These are phyloP conservation scores for Coleophoma eucalyptorum DNA, from an alignment of 2,329 filamentous ascomycete genomes.

Conservation along the genomic window DNA sequence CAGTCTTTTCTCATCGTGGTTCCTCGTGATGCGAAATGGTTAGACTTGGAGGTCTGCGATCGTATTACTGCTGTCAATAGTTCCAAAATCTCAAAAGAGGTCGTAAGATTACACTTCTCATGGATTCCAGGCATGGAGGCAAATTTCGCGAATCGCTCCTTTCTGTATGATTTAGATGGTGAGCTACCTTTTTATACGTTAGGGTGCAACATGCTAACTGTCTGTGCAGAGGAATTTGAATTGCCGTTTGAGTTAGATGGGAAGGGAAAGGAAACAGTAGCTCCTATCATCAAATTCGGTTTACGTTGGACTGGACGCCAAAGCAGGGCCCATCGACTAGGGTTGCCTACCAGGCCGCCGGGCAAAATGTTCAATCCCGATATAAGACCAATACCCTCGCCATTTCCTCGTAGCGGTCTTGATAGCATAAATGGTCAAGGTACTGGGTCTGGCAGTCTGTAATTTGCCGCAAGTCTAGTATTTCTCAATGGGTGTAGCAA, in stretches of 20 bases:
- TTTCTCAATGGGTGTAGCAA: no score
- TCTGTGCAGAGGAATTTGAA: conserved; percentile 9
- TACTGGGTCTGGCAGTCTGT: no score
- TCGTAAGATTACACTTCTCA: conserved; percentile 8
- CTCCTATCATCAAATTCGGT: conserved; percentile 8
- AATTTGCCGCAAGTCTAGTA: no score
- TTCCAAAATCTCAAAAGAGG: conserved; percentile 3
- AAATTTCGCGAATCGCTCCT: conserved; percentile 11
- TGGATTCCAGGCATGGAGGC: conserved; percentile 14
- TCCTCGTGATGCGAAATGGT: conserved; percentile 3
- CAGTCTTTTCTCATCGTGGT: conserved; percentile 8
- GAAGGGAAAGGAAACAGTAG: conserved; percentile 12
- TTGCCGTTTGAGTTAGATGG: conserved; percentile 6
- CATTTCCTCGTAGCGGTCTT: neutral
- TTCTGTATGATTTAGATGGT: conserved; percentile 16
- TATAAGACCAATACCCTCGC: conserved; percentile 4
- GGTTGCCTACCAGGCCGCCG: conserved; percentile 8
- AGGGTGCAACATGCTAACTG: neutral
- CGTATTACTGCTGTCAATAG: conserved; percentile 6
- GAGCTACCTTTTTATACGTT: neutral
- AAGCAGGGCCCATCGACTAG: conserved; percentile 3
- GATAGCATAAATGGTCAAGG: no score
- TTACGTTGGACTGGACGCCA: conserved; percentile 14
- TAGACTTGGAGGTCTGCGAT: conserved; percentile 14
- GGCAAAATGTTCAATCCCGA: conserved; percentile 16